A percentile compares a stretch with the other conserved stretches of the same genome.
Evolutionary conservation across 148 eudicot genomes (phyloP).

Genomic region (Chenopodium suecicum): DNA sequence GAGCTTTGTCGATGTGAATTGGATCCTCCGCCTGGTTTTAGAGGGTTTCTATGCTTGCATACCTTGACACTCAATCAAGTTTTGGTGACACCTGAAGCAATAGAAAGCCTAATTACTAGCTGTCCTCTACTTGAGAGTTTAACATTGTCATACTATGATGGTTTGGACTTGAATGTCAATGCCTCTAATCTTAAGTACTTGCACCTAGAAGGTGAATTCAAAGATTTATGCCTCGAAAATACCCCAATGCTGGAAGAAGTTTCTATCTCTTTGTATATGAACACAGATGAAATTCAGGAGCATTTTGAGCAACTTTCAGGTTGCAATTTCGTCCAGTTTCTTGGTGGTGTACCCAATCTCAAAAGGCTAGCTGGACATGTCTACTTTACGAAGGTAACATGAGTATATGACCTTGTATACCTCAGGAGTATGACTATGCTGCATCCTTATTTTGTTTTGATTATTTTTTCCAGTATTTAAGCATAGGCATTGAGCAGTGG

Average conservation of each 20-base stretch:
- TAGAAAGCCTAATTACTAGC: slow-evolving; percentile 53
- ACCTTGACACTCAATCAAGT: slow-evolving; percentile 69
- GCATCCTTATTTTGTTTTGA: slow-evolving; percentile 6
- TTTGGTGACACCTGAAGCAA: slow-evolving; percentile 48
- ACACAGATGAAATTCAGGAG: slow-evolving; percentile 61
- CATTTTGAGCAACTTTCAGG: slow-evolving; percentile 58
- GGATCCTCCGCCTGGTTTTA: slow-evolving; percentile 55
- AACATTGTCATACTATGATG: slow-evolving; percentile 65
- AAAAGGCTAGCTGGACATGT: slow-evolving; percentile 63
- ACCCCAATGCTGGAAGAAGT: slow-evolving; percentile 52
- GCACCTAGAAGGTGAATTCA: slow-evolving; percentile 71
- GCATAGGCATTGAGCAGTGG: slow-evolving; percentile 70
- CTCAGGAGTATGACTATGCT: slow-evolving; percentile 2
- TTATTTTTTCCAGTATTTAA: slow-evolving; percentile 58
- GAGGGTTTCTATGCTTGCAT: slow-evolving; percentile 54
- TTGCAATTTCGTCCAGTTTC: slow-evolving; percentile 66
- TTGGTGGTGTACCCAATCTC: slow-evolving; percentile 65
- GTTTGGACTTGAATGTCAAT: slow-evolving; percentile 53
- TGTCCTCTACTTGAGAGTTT: slow-evolving; percentile 71
- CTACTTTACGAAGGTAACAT: slow-evolving; percentile 73
- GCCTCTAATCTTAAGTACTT: slow-evolving; percentile 73
- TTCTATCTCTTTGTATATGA: slow-evolving; percentile 65
- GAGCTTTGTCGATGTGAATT: slow-evolving; percentile 73
- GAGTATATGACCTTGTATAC: neutral
- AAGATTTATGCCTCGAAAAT: slow-evolving; percentile 55